Base-by-base conservation (phyloP, 78 protist species). In the Dictyostelium citrinum region DNA sequence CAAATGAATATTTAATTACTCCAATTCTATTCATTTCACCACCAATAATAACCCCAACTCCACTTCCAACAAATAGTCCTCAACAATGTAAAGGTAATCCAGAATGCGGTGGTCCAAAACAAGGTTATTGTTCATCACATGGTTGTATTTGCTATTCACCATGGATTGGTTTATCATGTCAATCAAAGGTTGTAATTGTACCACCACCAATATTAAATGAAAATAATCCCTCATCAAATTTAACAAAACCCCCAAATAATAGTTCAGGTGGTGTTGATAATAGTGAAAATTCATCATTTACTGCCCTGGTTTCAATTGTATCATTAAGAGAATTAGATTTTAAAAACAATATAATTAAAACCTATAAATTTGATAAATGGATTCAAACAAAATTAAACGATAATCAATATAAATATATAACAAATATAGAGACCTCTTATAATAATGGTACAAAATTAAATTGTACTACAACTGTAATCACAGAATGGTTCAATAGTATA, bases 331-430 rank as follows among this genome's bases (percentile, higher is more conserved):
- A 75, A 43, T 75, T 68, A 29, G 80, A 37, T 72, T 7, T 45
- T 12, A 43, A 64, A 14, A 29, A 22, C 11, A 29, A 7, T 33
- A 29, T 43, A 7, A 31, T 83, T 5, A 37, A 37, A 41, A 58
- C 39, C 3, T 83, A 46, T 67, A 17, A 68, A 14, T 83, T 70
- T 60, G 41, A 17, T 10, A 83, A 68, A 24, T 83, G 90, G 90
- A 68, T 24, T 22, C 70, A 60, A 24, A 70, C 81, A 1, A 64
- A 70, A n/a, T 17, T 31, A n/a, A 29, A 64, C 9, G 35, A 64
- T 11, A 7, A 64, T 11, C 33, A 2, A 6, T 22, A 11, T 43
- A 8, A 6, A 5, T 22, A 17, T 17, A 68, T 14, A 3, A 14
- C 16, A 17, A 17, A 71, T 35, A 12, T 33, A n/a, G 37, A 71